Evolutionary conservation across 2,329 filamentous ascomycete species (phyloP).

Genomic region (Alternaria arborescens): DNA sequence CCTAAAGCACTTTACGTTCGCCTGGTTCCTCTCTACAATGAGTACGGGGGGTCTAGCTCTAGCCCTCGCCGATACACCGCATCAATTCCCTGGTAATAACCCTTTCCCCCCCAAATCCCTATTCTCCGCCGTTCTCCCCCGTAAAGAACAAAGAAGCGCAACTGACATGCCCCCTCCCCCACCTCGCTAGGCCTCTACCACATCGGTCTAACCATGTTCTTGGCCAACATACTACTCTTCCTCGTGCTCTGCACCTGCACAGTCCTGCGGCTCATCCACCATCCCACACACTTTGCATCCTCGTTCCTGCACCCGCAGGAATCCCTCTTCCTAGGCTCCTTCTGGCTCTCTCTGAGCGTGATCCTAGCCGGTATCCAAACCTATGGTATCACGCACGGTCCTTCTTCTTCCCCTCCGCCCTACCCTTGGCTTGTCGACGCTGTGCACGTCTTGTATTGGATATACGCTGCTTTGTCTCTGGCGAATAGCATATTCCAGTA

Average conservation of each 20-base stretch:
- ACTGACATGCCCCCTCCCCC: neutral
- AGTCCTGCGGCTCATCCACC: neutral
- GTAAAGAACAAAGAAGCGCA: too few relatives aligned
- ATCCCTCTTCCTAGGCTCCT: neutral
- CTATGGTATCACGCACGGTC: neutral
- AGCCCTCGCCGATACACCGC: constrained; percentile 53
- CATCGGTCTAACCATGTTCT: neutral
- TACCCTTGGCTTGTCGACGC: neutral
- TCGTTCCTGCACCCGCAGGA: neutral
- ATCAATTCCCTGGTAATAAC: constrained; percentile 39
- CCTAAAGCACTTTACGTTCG: constrained; percentile 55
- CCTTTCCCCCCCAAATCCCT: neutral
- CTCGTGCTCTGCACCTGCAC: neutral
- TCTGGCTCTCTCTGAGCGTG: neutral
- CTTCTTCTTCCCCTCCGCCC: too few relatives aligned
- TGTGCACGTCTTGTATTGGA: neutral
- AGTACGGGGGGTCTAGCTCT: constrained; percentile 57
- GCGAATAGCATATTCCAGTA: neutral
- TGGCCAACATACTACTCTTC: neutral
- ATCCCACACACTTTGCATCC: neutral
- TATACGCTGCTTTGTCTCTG: neutral
- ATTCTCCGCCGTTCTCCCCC: too few relatives aligned
- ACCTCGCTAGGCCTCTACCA: neutral
- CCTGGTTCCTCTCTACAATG: constrained; percentile 58
- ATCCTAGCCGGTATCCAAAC: neutral